Evolutionary conservation across 75 land plant species (phyloP), one percentile per base, ranked within the genome.

Genomic region (Chamaecyparis obtusa): DNA sequence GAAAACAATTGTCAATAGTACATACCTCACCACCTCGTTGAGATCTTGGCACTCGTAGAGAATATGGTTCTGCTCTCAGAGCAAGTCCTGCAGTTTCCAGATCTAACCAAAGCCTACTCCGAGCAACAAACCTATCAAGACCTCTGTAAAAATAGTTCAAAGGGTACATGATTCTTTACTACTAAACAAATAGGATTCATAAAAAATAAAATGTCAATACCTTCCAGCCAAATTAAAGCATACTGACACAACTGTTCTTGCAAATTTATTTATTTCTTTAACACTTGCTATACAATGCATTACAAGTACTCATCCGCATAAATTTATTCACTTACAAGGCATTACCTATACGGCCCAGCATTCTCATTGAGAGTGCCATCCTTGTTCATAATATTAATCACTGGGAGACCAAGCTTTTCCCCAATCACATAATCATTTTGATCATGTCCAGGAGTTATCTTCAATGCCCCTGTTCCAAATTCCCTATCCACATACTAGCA

Each of bases 391-490:
- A 95, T 95, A 92, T 96, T 98, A 86, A 98, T 94, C 36, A 94
- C 92, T 11, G 98, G 98, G 8, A 98, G 96, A 5, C 97, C 97
- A 76, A 93, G 90, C 85, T 95, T 98, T 87, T 94, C 89, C 69
- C 97, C 99, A 90, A 96, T 96, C 84, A 90, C 93, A 83, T 96
- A 98, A 55, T 98, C 99, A 93, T 96, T 96, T 17, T 92, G 98
- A 90, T 98, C 99, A 91, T 96, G 99, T 3, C 97, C 99, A 76
- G 99, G 99, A 87, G 99, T 98, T 89, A 98, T 96, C 92, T 98
- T 96, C 91, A 98, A 83, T 14, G 96, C 97, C 78, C 99, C 99
- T 39, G 99, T 98, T 83, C 99, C 99, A 87, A 98, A 98, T 8
- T 95, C 98, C 86, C 90, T 93, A 89, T 98, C 98, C 55, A 98